These are phyloP conservation scores for Vaccinium darrowii DNA, from an alignment of 148 eudicot species.

Conservation along the genomic window DNA sequence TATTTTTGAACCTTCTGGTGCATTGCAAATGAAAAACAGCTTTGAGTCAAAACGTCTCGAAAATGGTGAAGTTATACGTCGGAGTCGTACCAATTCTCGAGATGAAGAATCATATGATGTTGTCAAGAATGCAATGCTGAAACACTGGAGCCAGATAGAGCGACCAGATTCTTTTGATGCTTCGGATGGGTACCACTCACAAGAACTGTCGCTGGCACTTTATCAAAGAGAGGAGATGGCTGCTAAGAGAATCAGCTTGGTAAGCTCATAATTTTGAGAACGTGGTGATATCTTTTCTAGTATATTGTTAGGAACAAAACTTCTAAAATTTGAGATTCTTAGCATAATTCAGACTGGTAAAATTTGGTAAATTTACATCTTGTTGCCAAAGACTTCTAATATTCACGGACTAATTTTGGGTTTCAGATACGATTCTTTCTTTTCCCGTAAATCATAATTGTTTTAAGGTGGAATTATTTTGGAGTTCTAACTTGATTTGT, in stretches of 20 bases:
- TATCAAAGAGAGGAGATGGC: conserved; percentile 65
- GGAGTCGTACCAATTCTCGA: conserved; percentile 34
- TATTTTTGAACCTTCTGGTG: conserved; percentile 52
- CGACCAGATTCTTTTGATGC: conserved; percentile 84
- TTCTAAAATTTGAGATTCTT: background rate
- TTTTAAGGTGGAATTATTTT: background rate
- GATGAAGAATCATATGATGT: conserved; percentile 52
- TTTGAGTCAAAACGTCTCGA: conserved; percentile 46
- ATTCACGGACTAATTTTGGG: background rate
- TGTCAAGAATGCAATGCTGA: conserved; percentile 50
- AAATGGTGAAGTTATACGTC: conserved; percentile 36
- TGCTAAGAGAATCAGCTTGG: conserved; percentile 62
- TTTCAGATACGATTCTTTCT: background rate
- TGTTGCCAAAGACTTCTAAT: background rate
- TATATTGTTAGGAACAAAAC: background rate
- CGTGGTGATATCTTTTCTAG: background rate
- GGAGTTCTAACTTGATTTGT: background rate
- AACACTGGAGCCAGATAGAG: conserved; percentile 74
- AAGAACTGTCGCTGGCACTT: conserved; percentile 75
- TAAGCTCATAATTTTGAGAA: conserved; percentile 43
- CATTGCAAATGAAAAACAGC: conserved; percentile 39
- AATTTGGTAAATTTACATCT: conserved; percentile 4
- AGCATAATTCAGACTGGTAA: background rate
- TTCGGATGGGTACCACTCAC: conserved; percentile 85
- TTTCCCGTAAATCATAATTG: background rate